Base-by-base conservation (phyloP, 176 grass and related monocot species). In the Lolium perenne region DNA sequence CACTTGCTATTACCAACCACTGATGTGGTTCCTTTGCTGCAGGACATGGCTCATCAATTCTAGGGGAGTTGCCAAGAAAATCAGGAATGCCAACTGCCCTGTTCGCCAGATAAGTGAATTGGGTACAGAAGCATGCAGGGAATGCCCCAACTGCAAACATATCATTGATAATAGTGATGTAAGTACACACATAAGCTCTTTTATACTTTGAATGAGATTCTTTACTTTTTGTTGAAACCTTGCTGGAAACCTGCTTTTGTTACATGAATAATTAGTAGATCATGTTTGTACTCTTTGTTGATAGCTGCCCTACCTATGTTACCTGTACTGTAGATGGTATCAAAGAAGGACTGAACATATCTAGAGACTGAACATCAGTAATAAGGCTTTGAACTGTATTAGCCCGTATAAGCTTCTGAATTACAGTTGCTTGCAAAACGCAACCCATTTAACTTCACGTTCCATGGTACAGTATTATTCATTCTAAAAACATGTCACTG, bases 81-180 rank as follows among this genome's bases (percentile, higher is more conserved):
- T 98, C 81, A 95, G 92, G 85, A 85, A 93, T n/a, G n/a, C 89
- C 17, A 46, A 66, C n/a, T 76, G 86, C 17, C 64, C 35, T n/a
- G 66, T 46, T 74, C 53, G 21, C 65, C 86, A 87, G 15, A 91
- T 94, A 76, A 90, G 77, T 60, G 97, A 94, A 77, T 68, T 83
- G 74, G 71, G 85, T 71, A 56, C 78, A 82, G 97, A 92, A 73
- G 97, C 94, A 47, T 78, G 58, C 58, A 63, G 70, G 41, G 94
- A 99, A 86, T 96, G 97, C 53, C 90, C 97, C 15, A 96, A 93
- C 26, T 99, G 97, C 87, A 84, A 90, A 40, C 72, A 99, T 78
- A 40, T 90, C 53, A 94, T 99, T 47, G 92, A 94, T 84, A 99
- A 99, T 82, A 90, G 88, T 43, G 90, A 94, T 94, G 94, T 96